Evolutionary conservation across 2,329 filamentous ascomycete species (phyloP).

Genomic region (Ophiocordyceps unilateralis): DNA sequence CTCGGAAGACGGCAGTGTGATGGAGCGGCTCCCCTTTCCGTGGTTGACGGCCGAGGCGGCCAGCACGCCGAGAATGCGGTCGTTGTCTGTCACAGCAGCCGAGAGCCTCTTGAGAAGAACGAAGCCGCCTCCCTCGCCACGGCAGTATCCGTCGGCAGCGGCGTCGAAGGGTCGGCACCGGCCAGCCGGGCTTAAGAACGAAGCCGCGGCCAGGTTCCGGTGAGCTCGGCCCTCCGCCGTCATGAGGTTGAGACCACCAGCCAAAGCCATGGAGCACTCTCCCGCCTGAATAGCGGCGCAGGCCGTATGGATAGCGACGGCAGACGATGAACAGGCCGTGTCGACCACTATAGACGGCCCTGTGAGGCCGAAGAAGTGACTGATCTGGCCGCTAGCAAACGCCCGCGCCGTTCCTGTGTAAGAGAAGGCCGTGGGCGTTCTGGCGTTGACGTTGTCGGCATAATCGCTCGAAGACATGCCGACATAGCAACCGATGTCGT

Average conservation of each 20-base stretch:
- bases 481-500: slow-evolving; percentile 10
- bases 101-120: slow-evolving; percentile 32
- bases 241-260: slow-evolving; percentile 46
- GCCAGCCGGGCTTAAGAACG: slow-evolving; percentile 37
- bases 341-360: slow-evolving; percentile 3
- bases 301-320: slow-evolving; percentile 1
- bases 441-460: slow-evolving; percentile 7
- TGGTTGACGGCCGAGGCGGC: slow-evolving; percentile 51
- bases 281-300: slow-evolving; percentile 3
- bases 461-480: slow-evolving; percentile 9
- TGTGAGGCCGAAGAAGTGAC: slow-evolving; percentile 2
- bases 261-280: slow-evolving; percentile 38
- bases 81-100: slow-evolving; percentile 35
- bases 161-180: slow-evolving; percentile 40
- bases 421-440: slow-evolving; percentile 14
- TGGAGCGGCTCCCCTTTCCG: slow-evolving; percentile 50
- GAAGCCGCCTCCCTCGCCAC: slow-evolving; percentile 28
- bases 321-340: slow-evolving; percentile 1
- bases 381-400: slow-evolving; percentile 2
- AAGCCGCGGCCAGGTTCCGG: slow-evolving; percentile 43
- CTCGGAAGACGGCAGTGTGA: slow-evolving; percentile 52
- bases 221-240: slow-evolving; percentile 47
- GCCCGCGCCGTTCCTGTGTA: slow-evolving; percentile 4
- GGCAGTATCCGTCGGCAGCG: slow-evolving; percentile 41
- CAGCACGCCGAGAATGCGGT: slow-evolving; percentile 48